These are phyloP conservation scores for Eudorina sp. DNA, from an alignment of 139 green algal genomes.

Conservation along the genomic window DNA sequence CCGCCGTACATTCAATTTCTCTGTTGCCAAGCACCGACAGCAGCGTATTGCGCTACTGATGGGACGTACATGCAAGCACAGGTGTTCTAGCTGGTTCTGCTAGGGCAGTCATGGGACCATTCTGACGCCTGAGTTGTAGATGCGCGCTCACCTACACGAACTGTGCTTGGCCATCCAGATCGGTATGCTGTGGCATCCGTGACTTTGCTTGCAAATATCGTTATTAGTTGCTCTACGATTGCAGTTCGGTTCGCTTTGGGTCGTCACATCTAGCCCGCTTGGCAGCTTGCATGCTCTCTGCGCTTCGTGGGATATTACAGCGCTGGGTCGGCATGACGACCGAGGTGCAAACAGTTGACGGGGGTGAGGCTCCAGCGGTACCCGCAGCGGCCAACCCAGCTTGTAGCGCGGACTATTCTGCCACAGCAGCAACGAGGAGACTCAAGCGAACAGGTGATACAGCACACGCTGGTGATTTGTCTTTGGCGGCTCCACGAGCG, in stretches of 20 bases:
- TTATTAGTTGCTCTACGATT: too few relatives aligned
- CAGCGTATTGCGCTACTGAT: background rate
- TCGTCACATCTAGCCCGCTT: background rate
- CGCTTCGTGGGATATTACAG: background rate
- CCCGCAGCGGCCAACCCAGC: background rate
- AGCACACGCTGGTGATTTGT: background rate
- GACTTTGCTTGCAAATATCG: too few relatives aligned
- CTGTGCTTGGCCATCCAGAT: too few relatives aligned
- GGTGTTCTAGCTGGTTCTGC: too few relatives aligned
- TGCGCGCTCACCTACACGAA: too few relatives aligned
- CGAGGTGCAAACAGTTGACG: constrained; percentile 17
- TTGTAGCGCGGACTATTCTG: background rate
- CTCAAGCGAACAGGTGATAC: constrained; percentile 27
- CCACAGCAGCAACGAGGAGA: background rate
- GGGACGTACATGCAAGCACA: background rate
- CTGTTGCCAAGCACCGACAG: background rate
- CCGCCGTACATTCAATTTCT: background rate
- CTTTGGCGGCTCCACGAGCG: background rate
- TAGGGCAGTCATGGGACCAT: too few relatives aligned
- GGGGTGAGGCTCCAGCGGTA: background rate
- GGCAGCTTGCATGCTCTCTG: background rate
- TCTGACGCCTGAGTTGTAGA: too few relatives aligned
- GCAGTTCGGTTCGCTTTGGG: too few relatives aligned
- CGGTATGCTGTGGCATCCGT: too few relatives aligned
- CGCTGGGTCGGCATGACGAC: constrained; percentile 31